These are phyloP conservation scores for Musa beccarii DNA, from an alignment of 176 grass and related monocot species.

Conservation along the genomic window DNA sequence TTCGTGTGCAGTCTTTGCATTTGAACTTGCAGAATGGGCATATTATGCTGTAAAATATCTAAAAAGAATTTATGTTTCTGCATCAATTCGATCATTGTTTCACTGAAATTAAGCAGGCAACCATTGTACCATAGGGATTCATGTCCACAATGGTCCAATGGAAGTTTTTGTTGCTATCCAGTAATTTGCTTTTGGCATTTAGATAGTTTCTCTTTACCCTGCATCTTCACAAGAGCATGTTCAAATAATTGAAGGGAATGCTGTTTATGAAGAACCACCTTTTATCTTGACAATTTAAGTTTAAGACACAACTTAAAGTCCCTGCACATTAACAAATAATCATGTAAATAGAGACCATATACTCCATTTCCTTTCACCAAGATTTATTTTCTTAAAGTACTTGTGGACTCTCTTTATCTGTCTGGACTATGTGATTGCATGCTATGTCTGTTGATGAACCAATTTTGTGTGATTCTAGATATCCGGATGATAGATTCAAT, in stretches of 20 bases:
- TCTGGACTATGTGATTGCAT: neutral
- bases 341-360: neutral
- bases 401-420: neutral
- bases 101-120: neutral
- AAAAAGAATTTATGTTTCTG: neutral
- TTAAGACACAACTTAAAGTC: neutral
- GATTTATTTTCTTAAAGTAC: neutral
- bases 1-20: neutral
- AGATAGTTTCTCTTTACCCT: too few species aligned
- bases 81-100: neutral
- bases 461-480: slow-evolving; percentile 39
- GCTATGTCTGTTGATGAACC: neutral
- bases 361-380: neutral
- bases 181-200: neutral
- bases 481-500: slow-evolving; percentile 74
- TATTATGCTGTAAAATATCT: neutral
- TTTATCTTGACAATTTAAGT: neutral
- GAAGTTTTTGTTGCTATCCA: neutral
- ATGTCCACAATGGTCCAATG: neutral
- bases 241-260: neutral
- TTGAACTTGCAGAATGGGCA: neutral
- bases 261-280: neutral
- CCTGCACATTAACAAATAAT: neutral
- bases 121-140: neutral
- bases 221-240: neutral